These are phyloP conservation scores for Macrocybe sp. DNA, from an alignment of 1,284 basidiomycete genomes.

Conservation along the genomic window DNA sequence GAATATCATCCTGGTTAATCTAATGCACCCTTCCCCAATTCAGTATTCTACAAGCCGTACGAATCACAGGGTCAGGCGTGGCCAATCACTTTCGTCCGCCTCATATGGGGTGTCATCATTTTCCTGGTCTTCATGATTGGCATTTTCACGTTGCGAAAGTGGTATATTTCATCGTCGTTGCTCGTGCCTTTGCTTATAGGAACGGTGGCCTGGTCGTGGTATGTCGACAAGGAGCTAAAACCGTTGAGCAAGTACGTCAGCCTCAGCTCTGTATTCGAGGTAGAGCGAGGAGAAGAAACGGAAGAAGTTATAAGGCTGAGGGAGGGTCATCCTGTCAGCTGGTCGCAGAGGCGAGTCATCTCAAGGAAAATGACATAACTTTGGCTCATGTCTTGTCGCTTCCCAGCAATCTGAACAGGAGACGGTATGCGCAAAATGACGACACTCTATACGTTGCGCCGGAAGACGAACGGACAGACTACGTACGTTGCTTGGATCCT, in stretches of 20 bases:
- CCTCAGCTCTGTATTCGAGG: conserved; percentile 83
- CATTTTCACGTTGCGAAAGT: conserved; percentile 83
- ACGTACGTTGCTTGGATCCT: conserved; percentile 42
- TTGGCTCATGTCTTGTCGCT: conserved; percentile 5
- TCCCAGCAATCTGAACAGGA: conserved; percentile 71
- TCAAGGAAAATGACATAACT: background rate
- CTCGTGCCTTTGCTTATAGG: conserved; percentile 75
- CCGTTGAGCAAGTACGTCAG: conserved; percentile 81
- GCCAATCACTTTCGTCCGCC: conserved; percentile 86
- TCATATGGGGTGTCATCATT: conserved; percentile 85
- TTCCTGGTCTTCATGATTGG: conserved; percentile 93
- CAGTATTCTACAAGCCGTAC: conserved; percentile 92
- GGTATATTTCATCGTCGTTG: conserved; percentile 71
- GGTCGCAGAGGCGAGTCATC: conserved; percentile 70
- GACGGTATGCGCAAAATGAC: conserved; percentile 87
- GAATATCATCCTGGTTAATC: background rate
- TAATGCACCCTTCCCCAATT: conserved; percentile 5
- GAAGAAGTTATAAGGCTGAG: conserved; percentile 70
- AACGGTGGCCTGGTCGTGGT: conserved; percentile 80
- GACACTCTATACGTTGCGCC: conserved; percentile 93
- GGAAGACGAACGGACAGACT: conserved; percentile 87
- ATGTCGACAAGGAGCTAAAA: conserved; percentile 66
- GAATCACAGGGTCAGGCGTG: conserved; percentile 92
- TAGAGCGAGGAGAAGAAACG: conserved; percentile 79
- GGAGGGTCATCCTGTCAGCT: conserved; percentile 77